These are phyloP conservation scores for Cunninghamia lanceolata DNA, from an alignment of 75 land plant genomes.

Conservation along the genomic window DNA sequence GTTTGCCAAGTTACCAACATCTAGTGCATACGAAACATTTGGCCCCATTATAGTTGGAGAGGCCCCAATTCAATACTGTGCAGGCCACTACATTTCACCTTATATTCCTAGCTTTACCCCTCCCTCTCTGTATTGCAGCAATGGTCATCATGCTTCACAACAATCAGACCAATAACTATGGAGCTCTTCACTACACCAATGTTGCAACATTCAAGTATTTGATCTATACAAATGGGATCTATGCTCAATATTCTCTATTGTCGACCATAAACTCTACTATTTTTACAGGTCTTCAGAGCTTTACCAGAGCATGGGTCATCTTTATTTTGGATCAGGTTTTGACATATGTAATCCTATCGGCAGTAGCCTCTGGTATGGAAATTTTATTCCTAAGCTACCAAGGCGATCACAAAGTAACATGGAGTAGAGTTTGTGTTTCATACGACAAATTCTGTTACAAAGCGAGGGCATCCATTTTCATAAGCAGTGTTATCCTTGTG, in stretches of 20 bases:
- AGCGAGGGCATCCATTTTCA: conserved; percentile 26
- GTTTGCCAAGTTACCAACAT: no score
- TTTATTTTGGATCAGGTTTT: conserved; percentile 63
- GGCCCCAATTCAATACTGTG: no score
- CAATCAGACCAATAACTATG: background rate
- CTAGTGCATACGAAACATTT: no score
- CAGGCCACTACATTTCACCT: background rate
- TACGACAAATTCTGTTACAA: conserved; percentile 53
- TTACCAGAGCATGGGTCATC: conserved; percentile 40
- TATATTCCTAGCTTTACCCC: background rate
- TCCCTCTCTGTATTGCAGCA: background rate
- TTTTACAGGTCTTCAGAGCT: background rate
- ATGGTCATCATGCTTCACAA: background rate
- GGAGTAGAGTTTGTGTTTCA: conserved; percentile 56
- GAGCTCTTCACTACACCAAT: background rate
- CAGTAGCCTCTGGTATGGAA: conserved; percentile 42
- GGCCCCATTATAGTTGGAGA: no score
- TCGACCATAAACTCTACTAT: conserved; percentile 14
- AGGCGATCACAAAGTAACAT: conserved; percentile 45
- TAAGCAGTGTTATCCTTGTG: conserved; percentile 30
- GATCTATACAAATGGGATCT: conserved; percentile 42
- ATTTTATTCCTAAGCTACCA: conserved; percentile 38
- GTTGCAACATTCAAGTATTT: conserved; percentile 20
- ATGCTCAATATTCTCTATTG: conserved; percentile 39
- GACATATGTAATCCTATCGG: conserved; percentile 52